phyloP scores from a whole-genome alignment of 2,329 filamentous ascomycete genomes.

The Pseudonectria buxi region DNA sequence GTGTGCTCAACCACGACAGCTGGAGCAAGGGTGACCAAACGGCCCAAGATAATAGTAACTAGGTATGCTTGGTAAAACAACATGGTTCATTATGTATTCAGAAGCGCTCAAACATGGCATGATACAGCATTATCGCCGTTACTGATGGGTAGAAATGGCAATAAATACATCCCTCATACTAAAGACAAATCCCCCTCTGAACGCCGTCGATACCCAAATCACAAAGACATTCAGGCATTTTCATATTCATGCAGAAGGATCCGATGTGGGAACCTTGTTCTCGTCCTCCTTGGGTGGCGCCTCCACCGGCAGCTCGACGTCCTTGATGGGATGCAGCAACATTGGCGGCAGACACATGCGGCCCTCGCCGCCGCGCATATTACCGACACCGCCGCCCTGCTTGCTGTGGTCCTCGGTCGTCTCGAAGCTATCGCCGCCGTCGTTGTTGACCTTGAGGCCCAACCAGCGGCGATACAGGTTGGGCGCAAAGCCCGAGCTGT shows the following conservation, averaged over 20 bases:
- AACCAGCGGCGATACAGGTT: slow-evolving; percentile 83
- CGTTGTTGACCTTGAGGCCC: slow-evolving; percentile 71
- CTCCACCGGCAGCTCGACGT: slow-evolving; percentile 59
- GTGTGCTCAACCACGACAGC: no score
- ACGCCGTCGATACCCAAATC: slow-evolving; percentile 6
- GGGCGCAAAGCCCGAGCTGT: slow-evolving; percentile 73
- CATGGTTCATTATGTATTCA: no score
- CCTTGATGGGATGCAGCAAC: slow-evolving; percentile 83
- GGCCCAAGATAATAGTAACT: no score
- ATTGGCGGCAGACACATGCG: slow-evolving; percentile 89
- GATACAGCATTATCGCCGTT: no score
- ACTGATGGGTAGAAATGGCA: no score
- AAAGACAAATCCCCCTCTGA: slow-evolving; percentile 9
- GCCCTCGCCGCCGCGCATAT: slow-evolving; percentile 64
- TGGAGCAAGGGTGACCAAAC: no score
- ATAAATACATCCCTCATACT: slow-evolving; percentile 1
- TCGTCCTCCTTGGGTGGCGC: slow-evolving; percentile 43
- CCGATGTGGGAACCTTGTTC: slow-evolving; percentile 31
- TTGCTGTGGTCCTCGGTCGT: slow-evolving; percentile 46
- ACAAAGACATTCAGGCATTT: slow-evolving; percentile 3
- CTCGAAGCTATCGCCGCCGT: slow-evolving; percentile 73
- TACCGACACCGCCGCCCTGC: slow-evolving; percentile 40
- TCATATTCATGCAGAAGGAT: slow-evolving; percentile 34
- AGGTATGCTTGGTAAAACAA: no score
- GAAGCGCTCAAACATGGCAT: no score